A percentile compares a stretch with the other conserved stretches of the same genome.
These are phyloP conservation scores for Vinca major DNA, from an alignment of 305 asterid species.

Conservation along the genomic window DNA sequence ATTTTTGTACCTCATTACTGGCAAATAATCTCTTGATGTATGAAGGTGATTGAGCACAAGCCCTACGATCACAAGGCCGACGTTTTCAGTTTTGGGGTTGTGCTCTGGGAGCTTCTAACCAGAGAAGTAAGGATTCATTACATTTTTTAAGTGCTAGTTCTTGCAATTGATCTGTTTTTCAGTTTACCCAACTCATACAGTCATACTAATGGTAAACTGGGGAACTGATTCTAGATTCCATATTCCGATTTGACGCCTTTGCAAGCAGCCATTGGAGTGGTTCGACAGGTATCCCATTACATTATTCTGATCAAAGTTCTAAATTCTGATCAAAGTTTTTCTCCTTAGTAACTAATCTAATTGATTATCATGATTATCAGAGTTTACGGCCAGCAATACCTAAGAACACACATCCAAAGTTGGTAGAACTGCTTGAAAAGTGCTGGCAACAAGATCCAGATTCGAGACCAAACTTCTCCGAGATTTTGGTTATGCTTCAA, in stretches of 20 bases:
- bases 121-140: conserved; percentile 23
- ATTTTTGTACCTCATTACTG: too few species aligned
- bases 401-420: conserved; percentile 56
- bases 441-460: conserved; percentile 94
- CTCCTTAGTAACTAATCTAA: background rate
- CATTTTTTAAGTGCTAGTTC: background rate
- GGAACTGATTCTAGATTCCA: conserved; percentile 45
- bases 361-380: conserved; percentile 23
- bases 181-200: background rate
- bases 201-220: background rate
- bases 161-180: conserved; percentile 4
- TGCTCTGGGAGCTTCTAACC: conserved; percentile 37
- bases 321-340: background rate
- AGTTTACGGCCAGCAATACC: conserved; percentile 84
- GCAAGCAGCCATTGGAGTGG: conserved; percentile 96
- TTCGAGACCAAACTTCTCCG: conserved; percentile 70
- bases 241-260: conserved; percentile 73
- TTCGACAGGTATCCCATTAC: conserved; percentile 59
- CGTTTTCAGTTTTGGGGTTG: conserved; percentile 35
- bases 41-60: conserved; percentile 38
- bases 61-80: conserved; percentile 41
- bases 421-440: conserved; percentile 72
- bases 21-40: background rate
- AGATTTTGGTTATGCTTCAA: conserved; percentile 50
- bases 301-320: background rate